Conservation (phyloP, 208 protist genomes). For the Porcisia hertigi region DNA sequence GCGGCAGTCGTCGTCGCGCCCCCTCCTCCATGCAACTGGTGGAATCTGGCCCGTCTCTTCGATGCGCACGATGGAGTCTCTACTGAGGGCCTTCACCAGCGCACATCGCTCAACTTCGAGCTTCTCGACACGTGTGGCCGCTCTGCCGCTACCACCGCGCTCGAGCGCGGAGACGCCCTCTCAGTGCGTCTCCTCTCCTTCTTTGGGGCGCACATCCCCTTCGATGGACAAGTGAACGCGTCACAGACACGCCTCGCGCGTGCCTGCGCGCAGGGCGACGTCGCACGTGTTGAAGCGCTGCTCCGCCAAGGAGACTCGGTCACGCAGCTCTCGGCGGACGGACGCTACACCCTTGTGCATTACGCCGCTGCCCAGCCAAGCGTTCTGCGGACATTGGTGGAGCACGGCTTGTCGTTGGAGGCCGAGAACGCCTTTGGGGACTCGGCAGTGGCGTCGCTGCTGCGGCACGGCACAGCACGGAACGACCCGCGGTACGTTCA, state of each 20-base stretch:
- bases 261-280: constrained; percentile 57
- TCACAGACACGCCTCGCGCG: constrained; percentile 66
- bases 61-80: background rate
- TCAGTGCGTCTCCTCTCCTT: constrained; percentile 58
- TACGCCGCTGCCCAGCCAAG: constrained; percentile 72
- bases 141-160: constrained; percentile 31
- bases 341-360: constrained; percentile 87
- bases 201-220: constrained; percentile 41
- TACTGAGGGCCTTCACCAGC: background rate
- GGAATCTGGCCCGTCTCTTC: constrained; percentile 16
- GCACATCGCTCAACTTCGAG: constrained; percentile 37
- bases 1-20: background rate
- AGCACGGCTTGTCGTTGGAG: constrained; percentile 69
- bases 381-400: constrained; percentile 31
- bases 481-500: constrained; percentile 53
- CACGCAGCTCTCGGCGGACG: constrained; percentile 63
- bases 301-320: constrained; percentile 62
- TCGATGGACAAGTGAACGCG: constrained; percentile 46
- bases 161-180: constrained; percentile 41
- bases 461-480: constrained; percentile 70
- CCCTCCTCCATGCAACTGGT: constrained; percentile 3
- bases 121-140: constrained; percentile 20
- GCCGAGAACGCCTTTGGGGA: constrained; percentile 71
- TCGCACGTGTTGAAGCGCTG: constrained; percentile 55
- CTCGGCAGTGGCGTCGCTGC: constrained; percentile 65